A percentile compares a stretch with the other conserved stretches of the same genome.
phyloP scores from a whole-genome alignment of 495 filamentous ascomycete genomes.

The Evernia prunastri region DNA sequence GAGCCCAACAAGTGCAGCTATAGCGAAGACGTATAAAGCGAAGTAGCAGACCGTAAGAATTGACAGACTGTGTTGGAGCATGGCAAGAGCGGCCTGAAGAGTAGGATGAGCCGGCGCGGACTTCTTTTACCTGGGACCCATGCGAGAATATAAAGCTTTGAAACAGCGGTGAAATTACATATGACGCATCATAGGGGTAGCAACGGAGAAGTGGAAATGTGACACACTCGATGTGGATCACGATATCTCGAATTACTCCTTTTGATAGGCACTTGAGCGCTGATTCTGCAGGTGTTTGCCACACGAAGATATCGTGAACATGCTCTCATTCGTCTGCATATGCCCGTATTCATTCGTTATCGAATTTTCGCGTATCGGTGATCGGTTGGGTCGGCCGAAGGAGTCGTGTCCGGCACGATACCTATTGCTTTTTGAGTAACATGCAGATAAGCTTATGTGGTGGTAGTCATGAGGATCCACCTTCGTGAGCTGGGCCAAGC shows the following conservation, averaged over 20 bases:
- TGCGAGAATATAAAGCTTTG: not conserved
- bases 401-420: not conserved
- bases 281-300: not conserved
- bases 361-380: not conserved
- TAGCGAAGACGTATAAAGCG: not conserved
- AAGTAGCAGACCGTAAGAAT: not conserved
- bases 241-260: not conserved
- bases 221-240: constrained; percentile 8
- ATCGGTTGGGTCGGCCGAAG: not conserved
- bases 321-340: constrained; percentile 1
- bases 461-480: not conserved
- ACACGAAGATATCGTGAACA: not conserved
- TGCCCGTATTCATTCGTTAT: constrained; percentile 1
- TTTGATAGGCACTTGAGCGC: not conserved
- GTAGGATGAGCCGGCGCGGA: not conserved
- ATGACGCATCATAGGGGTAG: constrained; percentile 6
- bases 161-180: not conserved
- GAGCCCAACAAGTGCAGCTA: not conserved
- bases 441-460: constrained; percentile 9
- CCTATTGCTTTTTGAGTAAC: not conserved
- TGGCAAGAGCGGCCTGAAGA: not conserved
- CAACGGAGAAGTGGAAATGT: not conserved
- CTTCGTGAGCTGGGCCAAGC: not conserved
- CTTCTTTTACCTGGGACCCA: not conserved
- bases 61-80: not conserved